Conservation (phyloP, 2,329 filamentous ascomycete species). For the Hymenoscyphus repandus region DNA sequence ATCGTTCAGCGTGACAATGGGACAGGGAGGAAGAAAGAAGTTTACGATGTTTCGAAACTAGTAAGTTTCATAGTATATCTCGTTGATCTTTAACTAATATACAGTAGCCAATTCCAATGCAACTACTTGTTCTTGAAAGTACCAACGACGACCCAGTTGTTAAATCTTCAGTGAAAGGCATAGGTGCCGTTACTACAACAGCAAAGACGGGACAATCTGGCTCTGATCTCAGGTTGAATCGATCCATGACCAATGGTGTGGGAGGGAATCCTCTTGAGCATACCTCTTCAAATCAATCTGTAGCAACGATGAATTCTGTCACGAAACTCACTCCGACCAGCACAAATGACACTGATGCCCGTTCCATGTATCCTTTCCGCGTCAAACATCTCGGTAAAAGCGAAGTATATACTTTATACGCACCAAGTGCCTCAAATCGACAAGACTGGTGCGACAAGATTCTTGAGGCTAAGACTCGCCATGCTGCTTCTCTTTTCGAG, state of each 20-base stretch:
- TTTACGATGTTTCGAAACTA: constrained; percentile 89
- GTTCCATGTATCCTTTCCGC: constrained; percentile 78
- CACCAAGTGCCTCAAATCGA: constrained; percentile 67
- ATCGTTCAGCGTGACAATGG: constrained; percentile 63
- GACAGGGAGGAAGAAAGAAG: constrained; percentile 68
- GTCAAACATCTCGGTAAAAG: constrained; percentile 88
- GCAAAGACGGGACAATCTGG: constrained; percentile 57
- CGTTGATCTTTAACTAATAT: constrained; percentile 16
- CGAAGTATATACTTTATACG: constrained; percentile 88
- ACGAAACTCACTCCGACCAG: constrained; percentile 43
- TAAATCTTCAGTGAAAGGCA: constrained; percentile 57
- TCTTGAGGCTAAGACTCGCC: constrained; percentile 87
- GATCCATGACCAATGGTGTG: constrained; percentile 29
- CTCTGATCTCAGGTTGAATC: constrained; percentile 47
- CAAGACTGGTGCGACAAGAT: constrained; percentile 92
- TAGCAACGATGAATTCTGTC: constrained; percentile 43
- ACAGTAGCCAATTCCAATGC: constrained; percentile 92
- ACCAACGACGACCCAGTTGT: constrained; percentile 87
- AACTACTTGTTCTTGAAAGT: constrained; percentile 85
- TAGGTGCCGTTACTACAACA: constrained; percentile 57
- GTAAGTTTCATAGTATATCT: constrained; percentile 39
- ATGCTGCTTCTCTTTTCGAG: constrained; percentile 80
- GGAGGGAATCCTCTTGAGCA: constrained; percentile 60
- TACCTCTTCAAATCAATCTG: constrained; percentile 61
- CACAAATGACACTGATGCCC: constrained; percentile 40